phyloP scores from a whole-genome alignment of 345 rosid species.

The Viola odorata region DNA sequence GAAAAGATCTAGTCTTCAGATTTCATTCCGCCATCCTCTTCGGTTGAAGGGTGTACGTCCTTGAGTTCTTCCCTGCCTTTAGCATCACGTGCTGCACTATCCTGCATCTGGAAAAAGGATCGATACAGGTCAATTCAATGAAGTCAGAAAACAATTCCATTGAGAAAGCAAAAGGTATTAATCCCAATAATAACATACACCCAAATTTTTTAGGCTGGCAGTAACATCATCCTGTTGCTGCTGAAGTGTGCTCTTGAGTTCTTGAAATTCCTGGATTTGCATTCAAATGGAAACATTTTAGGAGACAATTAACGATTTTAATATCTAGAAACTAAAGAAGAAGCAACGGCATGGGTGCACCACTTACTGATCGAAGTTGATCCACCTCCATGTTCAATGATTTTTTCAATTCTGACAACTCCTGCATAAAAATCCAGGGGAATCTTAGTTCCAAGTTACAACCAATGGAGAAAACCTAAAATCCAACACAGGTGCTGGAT shows the following conservation, averaged over 20 bases:
- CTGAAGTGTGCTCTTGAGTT: conserved; percentile 59
- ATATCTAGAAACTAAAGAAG: too few species aligned
- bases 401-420: conserved; percentile 64
- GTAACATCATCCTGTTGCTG: conserved; percentile 83
- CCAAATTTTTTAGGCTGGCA: conserved; percentile 55
- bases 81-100: conserved; percentile 37
- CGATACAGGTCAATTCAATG: neutral
- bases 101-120: conserved; percentile 46
- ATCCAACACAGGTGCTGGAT: too few species aligned
- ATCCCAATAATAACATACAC: conserved; percentile 33
- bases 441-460: too few species aligned
- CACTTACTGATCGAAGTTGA: conserved; percentile 59
- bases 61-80: conserved; percentile 30
- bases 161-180: neutral
- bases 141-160: neutral
- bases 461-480: too few species aligned
- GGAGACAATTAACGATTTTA: neutral
- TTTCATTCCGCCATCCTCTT: conserved; percentile 22
- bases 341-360: neutral
- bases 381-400: conserved; percentile 71
- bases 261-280: conserved; percentile 60
- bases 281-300: neutral
- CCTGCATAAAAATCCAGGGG: conserved; percentile 33
- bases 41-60: conserved; percentile 10
- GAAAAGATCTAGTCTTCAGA: conserved; percentile 26